Evolutionary conservation across 768 basidiomycete species (phyloP).

Genomic region (Podaxis carcinomalis): DNA sequence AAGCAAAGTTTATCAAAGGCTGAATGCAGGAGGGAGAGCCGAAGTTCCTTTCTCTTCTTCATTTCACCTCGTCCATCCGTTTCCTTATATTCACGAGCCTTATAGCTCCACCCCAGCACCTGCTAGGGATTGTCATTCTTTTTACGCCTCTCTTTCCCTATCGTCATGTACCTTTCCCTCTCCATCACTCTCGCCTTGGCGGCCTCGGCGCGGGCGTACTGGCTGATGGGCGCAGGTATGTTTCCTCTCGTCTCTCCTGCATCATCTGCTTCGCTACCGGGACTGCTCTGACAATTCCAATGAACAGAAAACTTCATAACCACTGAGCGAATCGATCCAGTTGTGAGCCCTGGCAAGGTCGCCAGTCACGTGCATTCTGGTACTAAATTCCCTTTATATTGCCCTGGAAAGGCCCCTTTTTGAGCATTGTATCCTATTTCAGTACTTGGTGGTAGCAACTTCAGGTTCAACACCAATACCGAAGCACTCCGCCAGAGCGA

Average conservation of each 20-base stretch:
- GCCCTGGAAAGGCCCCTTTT: background rate
- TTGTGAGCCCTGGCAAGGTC: constrained; percentile 42
- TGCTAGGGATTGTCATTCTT: constrained; percentile 21
- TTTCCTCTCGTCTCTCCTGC: background rate
- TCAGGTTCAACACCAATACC: constrained; percentile 38
- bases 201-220: constrained; percentile 36
- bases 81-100: constrained; percentile 5
- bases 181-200: constrained; percentile 25
- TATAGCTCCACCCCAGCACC: background rate
- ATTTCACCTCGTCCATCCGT: background rate
- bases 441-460: constrained; percentile 54
- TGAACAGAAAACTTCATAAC: constrained; percentile 31
- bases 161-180: constrained; percentile 27
- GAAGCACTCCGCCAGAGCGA: constrained; percentile 37
- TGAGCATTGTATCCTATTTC: background rate
- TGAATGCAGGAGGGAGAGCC: background rate
- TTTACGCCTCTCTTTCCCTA: constrained; percentile 17
- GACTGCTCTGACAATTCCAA: background rate
- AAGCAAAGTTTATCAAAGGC: constrained; percentile 10
- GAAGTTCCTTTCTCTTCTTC: constrained; percentile 8
- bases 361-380: constrained; percentile 46
- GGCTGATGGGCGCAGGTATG: constrained; percentile 41
- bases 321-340: constrained; percentile 46
- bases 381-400: constrained; percentile 13
- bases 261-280: too few species aligned